These are phyloP conservation scores for Sphagnum magellanicum DNA, from an alignment of 228 moss, liverwort and hornwort genomes.

Conservation along the genomic window DNA sequence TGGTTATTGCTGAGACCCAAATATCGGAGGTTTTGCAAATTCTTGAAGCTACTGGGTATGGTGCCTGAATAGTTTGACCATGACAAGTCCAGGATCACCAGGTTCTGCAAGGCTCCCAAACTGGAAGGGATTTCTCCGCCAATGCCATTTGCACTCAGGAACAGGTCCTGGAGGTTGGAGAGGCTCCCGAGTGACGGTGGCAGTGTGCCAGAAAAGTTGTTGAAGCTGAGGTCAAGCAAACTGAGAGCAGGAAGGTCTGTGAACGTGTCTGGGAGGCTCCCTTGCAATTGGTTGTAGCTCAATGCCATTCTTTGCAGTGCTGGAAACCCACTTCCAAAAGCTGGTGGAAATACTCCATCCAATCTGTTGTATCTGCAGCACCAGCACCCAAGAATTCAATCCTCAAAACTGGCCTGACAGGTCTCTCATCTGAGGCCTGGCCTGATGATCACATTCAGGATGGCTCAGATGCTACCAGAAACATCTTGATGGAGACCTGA, in stretches of 20 bases:
- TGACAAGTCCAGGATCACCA: slow-evolving; percentile 18
- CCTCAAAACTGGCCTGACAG: too few species aligned
- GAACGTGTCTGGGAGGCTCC: slow-evolving; percentile 21
- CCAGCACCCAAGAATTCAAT: too few species aligned
- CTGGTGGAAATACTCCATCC: not conserved
- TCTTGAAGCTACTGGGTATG: slow-evolving; percentile 21
- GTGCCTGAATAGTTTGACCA: slow-evolving; percentile 19
- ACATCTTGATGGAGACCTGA: too few species aligned
- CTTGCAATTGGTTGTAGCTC: slow-evolving; percentile 36
- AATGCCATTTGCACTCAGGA: slow-evolving; percentile 21
- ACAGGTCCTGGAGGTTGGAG: slow-evolving; percentile 20
- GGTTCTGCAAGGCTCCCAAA: slow-evolving; percentile 15
- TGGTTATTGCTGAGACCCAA: slow-evolving; percentile 20
- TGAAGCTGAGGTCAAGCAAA: slow-evolving; percentile 30
- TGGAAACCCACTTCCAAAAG: slow-evolving; percentile 6
- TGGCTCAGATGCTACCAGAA: too few species aligned
- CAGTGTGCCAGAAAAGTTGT: slow-evolving; percentile 19
- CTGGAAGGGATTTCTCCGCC: slow-evolving; percentile 15
- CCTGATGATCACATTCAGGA: too few species aligned
- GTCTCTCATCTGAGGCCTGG: too few species aligned
- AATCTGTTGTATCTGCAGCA: slow-evolving; percentile 14
- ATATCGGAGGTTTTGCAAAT: slow-evolving; percentile 14
- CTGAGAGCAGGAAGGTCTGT: slow-evolving; percentile 18
- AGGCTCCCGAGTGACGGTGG: slow-evolving; percentile 20
- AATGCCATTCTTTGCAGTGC: slow-evolving; percentile 42